A percentile compares a stretch with the other conserved stretches of the same genome.
phyloP scores from a whole-genome alignment of 2,329 filamentous ascomycete genomes.

The Venturia aucupariae region DNA sequence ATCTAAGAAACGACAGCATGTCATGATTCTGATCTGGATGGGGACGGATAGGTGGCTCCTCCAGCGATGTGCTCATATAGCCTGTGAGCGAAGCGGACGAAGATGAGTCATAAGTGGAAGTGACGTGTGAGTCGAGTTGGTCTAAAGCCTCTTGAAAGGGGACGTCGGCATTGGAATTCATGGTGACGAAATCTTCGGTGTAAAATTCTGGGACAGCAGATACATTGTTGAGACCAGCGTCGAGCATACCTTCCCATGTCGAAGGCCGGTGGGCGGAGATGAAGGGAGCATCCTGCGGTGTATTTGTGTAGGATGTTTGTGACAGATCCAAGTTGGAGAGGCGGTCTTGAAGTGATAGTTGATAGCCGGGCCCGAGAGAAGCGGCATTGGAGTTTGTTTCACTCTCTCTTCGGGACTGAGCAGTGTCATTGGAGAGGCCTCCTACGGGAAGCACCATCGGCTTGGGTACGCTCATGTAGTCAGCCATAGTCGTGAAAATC shows the following conservation, averaged over 20 bases:
- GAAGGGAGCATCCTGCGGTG: neutral
- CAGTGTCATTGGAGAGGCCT: neutral
- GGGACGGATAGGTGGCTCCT: slow-evolving; percentile 8
- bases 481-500: neutral
- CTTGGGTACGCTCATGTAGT: neutral
- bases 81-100: neutral
- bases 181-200: neutral
- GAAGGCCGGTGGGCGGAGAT: slow-evolving; percentile 1
- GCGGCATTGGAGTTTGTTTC: neutral
- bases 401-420: neutral
- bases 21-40: slow-evolving; percentile 11
- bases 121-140: neutral
- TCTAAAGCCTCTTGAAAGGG: neutral
- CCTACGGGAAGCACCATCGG: neutral
- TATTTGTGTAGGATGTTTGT: neutral
- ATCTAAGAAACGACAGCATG: slow-evolving; percentile 1
- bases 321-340: slow-evolving; percentile 5
- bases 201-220: neutral
- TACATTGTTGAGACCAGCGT: neutral
- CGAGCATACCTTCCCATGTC: slow-evolving; percentile 1
- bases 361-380: slow-evolving; percentile 7
- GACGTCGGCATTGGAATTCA: neutral
- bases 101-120: neutral
- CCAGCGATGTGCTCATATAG: neutral
- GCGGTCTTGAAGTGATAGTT: neutral